Conservation (phyloP, 2,329 filamentous ascomycete species). For the Bipolaris bicolor region DNA sequence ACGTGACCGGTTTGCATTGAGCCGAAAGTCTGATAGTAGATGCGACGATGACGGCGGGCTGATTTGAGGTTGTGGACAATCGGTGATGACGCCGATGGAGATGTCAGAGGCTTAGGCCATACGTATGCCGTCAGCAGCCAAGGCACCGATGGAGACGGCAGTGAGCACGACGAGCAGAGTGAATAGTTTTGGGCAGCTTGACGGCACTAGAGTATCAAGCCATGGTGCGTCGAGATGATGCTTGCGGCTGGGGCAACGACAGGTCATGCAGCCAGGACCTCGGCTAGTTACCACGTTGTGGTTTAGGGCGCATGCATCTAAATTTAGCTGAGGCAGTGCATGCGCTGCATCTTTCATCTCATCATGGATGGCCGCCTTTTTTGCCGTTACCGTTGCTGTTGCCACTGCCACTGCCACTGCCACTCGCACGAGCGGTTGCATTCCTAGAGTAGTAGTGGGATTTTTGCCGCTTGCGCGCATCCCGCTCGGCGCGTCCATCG, state of each 20-base stretch:
- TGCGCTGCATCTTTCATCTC: conserved; percentile 21
- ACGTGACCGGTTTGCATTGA: background rate
- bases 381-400: conserved; percentile 2
- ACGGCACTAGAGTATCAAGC: background rate
- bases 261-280: conserved; percentile 16
- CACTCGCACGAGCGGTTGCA: conserved; percentile 20
- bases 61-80: background rate
- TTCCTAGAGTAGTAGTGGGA: conserved; percentile 9
- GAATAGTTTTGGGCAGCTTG: background rate
- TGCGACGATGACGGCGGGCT: background rate
- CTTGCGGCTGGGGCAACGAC: conserved; percentile 3
- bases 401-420: conserved; percentile 31
- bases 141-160: background rate
- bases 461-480: conserved; percentile 2
- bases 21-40: background rate
- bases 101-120: background rate
- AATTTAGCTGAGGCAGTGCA: conserved; percentile 43
- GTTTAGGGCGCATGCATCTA: conserved; percentile 22
- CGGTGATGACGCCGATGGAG: background rate
- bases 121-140: background rate
- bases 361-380: conserved; percentile 24
- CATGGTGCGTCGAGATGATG: conserved; percentile 7
- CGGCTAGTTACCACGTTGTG: conserved; percentile 17
- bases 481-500: conserved; percentile 1
- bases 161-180: background rate